Base-by-base conservation (phyloP, 176 grass and related monocot genomes). In the Poa pratensis region DNA sequence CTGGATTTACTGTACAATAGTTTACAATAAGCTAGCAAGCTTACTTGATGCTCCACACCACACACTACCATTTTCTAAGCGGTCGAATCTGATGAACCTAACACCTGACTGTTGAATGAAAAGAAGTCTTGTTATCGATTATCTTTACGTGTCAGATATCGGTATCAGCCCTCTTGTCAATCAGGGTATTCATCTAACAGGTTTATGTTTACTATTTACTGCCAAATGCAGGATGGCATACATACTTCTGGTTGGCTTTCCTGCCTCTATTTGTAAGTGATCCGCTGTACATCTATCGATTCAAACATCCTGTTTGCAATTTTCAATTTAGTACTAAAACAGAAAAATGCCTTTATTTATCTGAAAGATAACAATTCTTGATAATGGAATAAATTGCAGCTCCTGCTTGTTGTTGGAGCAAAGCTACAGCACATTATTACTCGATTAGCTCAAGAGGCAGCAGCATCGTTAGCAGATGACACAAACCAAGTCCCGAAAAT, bases 231-330 rank as follows among this genome's bases (percentile, higher is more conserved):
- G 96, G 96, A 88, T 98, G 96, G 96, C 88, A 98, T 81, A 90
- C 91, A 65, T 94, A 92, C 81, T 98, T 98, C 39, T 98, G 96
- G 96, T 85, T 95, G 87, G 92, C 96, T 78, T 98, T 95, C 84
- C 75, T 95, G 81, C 93, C 96, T 80, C 86, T 98, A 54, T 73
- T 98, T 88, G 93, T 95, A 98, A 95, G 96, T 95, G 77, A 26
- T 82, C 34, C 58, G 19, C 26, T 84, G 15, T 13, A 32, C 18
- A 46, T 32, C 53, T 15, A 43, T 73, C 19, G 15, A 80, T 55
- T 66, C 45, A 71, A 24, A 49, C 22, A 52, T 69, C 50, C 32
- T 40, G 2, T 42, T 26, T 40, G 34, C 14, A 3, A 16, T 77
- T 87, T 75, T 88, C 53, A 15, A 18, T 35, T 61, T 15, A 3